Base-by-base conservation (phyloP, 129 eudicot species). In the Rutidosis leptorrhynchoides region DNA sequence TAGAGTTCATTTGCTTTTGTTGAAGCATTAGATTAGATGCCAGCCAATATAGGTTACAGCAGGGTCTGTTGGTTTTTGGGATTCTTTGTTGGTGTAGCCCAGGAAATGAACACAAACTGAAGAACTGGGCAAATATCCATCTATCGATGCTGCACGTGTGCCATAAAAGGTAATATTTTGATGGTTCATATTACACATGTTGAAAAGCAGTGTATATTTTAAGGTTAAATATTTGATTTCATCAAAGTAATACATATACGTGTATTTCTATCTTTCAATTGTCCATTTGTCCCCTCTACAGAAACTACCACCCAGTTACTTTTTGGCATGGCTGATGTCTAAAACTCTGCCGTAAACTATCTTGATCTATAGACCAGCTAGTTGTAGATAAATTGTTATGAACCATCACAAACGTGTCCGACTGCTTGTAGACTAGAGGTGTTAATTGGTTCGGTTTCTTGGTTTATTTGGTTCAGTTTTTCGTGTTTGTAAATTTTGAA, bases 71-170 rank as follows among this genome's bases (percentile, higher is more conserved):
- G 58, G 28, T 53, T 21, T 69, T 16, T 59, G 60, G 27, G 58
- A 58, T 15, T 51, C 26, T 45, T 25, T 21, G 30, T 66, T 43
- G 58, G 15, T 22, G 58, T 20, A 53, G 28, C 58, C 28, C 48
- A 64, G 37, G 58, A 70, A 70, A 58, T 58, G 58, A 8, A 27
- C 37, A 46, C 8, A 61, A 71, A 61, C 35, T 2, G 62, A 72
- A 16, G 63, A 62, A 32, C 23, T 32, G 56, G 16, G 19, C 56
- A 40, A 33, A 6, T 1, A 48, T 71, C 68, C 2, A 28, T 48
- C 72, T 14, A 35, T 4, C 23, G 5, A 10, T 5, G 53, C 58
- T 17, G 55, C 45, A 58, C 30, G 17, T 58, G 58, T 29, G 30
- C 37, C 49, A 23, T 33, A 4, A 23, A 64, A 62, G 70, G 70